Percentiles rank a stretch among this genome's conserved stretches.
These are phyloP conservation scores for Licmophora abbreviata DNA, from an alignment of 108 stramenopile genomes.

Conservation along the genomic window DNA sequence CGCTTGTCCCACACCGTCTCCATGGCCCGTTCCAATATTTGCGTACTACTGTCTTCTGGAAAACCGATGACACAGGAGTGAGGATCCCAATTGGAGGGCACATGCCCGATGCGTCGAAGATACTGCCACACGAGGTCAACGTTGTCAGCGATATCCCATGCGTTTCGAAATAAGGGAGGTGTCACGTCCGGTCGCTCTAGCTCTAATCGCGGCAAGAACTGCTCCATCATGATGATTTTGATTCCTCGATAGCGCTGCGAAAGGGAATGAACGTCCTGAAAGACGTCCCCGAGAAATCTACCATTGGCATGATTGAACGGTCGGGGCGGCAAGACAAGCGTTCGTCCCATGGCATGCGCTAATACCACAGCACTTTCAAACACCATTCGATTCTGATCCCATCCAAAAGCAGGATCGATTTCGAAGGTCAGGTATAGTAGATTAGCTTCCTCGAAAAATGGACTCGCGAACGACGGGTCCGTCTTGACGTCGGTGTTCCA, in stretches of 20 bases:
- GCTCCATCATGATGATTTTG: conserved; percentile 71
- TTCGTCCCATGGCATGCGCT: conserved; percentile 75
- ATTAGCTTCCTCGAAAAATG: conserved; percentile 15
- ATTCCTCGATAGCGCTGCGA: conserved; percentile 55
- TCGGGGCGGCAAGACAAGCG: conserved; percentile 70
- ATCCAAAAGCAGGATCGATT: conserved; percentile 41
- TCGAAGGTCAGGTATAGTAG: conserved; percentile 44
- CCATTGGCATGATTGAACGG: conserved; percentile 22
- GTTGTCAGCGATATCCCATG: conserved; percentile 22
- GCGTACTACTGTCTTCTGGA: not conserved
- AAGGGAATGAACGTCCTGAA: conserved; percentile 59
- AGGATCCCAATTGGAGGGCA: conserved; percentile 52
- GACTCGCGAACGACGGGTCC: conserved; percentile 26
- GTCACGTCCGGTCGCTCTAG: conserved; percentile 32
- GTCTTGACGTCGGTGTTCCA: conserved; percentile 41
- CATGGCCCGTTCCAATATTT: not conserved
- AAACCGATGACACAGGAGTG: conserved; percentile 22
- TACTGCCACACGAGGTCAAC: conserved; percentile 10
- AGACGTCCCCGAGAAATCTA: conserved; percentile 1
- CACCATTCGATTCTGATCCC: conserved; percentile 46
- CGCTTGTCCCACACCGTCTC: not conserved
- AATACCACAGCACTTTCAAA: conserved; percentile 75
- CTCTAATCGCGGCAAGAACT: conserved; percentile 67
- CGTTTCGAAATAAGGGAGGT: conserved; percentile 23
- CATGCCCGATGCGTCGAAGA: conserved; percentile 22